Conservation (phyloP, 345 rosid genomes). For the Crucihimalaya himalaica region DNA sequence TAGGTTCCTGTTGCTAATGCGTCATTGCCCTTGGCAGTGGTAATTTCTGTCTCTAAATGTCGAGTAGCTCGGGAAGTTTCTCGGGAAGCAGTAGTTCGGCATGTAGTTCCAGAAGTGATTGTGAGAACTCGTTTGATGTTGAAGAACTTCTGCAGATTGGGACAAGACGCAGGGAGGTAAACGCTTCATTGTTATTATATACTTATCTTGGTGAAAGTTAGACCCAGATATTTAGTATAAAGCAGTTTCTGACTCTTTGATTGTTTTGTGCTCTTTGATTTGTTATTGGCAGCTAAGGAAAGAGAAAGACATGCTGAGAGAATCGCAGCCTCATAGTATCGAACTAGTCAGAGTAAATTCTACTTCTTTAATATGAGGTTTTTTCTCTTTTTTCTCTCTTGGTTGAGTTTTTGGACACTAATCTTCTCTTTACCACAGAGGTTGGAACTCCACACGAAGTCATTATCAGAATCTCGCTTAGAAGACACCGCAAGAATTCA, state of each 20-base stretch:
- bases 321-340: conserved; percentile 69
- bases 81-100: conserved; percentile 51
- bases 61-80: conserved; percentile 41
- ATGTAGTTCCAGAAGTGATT: conserved; percentile 47
- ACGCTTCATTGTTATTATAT: background rate
- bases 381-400: background rate
- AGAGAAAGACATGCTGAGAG: conserved; percentile 69
- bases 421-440: conserved; percentile 47
- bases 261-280: conserved; percentile 2
- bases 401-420: conserved; percentile 20
- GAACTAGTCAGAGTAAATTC: conserved; percentile 68
- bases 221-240: conserved; percentile 42
- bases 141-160: conserved; percentile 63
- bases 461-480: conserved; percentile 57
- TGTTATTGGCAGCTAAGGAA: conserved; percentile 65
- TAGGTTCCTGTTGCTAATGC: background rate
- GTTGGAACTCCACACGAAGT: conserved; percentile 59
- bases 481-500: conserved; percentile 60
- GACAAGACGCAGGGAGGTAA: conserved; percentile 62
- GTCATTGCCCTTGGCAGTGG: conserved; percentile 22
- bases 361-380: conserved; percentile 41
- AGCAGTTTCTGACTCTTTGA: conserved; percentile 31
- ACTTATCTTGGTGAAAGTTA: conserved; percentile 22
- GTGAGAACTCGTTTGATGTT: conserved; percentile 44
- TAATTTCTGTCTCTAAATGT: conserved; percentile 31